Evolutionary conservation across 768 basidiomycete species (phyloP), one percentile per base, ranked within the genome.

Genomic region (Serendipita sp.): DNA sequence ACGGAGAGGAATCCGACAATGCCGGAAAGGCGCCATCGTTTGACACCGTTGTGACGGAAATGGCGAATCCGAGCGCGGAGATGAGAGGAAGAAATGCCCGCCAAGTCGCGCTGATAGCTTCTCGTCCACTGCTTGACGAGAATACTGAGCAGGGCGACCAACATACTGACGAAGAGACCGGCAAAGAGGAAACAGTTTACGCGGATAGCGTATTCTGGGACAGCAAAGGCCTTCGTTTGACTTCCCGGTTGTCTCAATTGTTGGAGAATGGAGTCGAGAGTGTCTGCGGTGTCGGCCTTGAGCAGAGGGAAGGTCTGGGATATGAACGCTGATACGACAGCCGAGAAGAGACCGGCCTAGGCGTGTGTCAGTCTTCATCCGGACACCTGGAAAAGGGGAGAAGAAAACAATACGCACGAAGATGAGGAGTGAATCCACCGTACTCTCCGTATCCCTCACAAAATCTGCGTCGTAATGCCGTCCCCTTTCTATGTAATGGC

Each of bases 271-370:
- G 42, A 26, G 20, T 14, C 31, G 5, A 53, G 53, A 16, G 34
- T 45, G 20, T 60, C 50, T 42, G 51, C 53, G 5, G 65, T 30
- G 31, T 62, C 60, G 13, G 63, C 63, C 42, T 69, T 64, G 1
- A 70, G 66, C 4, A 51, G n/a, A 13, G 51, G 31, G 31, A 65
- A 70, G 1, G 66, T 64, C 33, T 68, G 44, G 22, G 68, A 63
- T 26, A 64, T 63, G 62, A 70, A 70, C 9, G 69, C 67, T 1
- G 70, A 69, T 22, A 70, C 62, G 9, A 68, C 64, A 0, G 66
- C 66, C 3, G 70, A 68, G 60, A 70, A 69, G 4, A 70, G 61
- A 17, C 69, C 70, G 2, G 70, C 70, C 70, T 70, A 43, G 13
- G 42, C 13, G 42, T 43, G n/a, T n/a, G n/a, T n/a, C n/a, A n/a